phyloP scores from a whole-genome alignment of 2,329 filamentous ascomycete species.

The Fusarium circinatum region DNA sequence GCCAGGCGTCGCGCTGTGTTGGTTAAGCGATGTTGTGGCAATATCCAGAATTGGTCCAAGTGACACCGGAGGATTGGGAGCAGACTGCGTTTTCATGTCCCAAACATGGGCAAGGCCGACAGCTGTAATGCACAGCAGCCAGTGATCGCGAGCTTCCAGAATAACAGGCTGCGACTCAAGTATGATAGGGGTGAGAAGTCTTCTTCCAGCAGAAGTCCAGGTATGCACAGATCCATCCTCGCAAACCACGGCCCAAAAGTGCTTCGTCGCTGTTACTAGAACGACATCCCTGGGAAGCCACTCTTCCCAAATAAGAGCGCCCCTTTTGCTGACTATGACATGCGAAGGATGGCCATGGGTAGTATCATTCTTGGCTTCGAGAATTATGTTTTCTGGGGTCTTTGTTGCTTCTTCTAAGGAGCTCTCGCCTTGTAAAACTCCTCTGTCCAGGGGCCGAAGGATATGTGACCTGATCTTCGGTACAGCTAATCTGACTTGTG shows the following conservation, averaged over 20 bases:
- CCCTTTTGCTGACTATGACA: conserved; percentile 83
- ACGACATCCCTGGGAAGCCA: conserved; percentile 88
- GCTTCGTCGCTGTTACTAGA: conserved; percentile 88
- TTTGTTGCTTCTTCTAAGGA: conserved; percentile 70
- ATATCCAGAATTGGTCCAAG: conserved; percentile 89
- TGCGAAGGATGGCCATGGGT: conserved; percentile 84
- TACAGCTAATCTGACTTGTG: conserved; percentile 86
- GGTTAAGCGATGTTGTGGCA: conserved; percentile 80
- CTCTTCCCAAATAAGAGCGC: conserved; percentile 89
- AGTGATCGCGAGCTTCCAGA: conserved; percentile 87
- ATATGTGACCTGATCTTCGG: conserved; percentile 88
- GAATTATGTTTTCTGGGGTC: conserved; percentile 74
- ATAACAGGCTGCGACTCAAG: conserved; percentile 95
- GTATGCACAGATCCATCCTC: conserved; percentile 91
- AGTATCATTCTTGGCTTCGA: conserved; percentile 89
- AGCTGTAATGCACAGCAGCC: conserved; percentile 89
- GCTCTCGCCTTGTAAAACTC: conserved; percentile 63
- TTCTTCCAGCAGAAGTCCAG: conserved; percentile 91
- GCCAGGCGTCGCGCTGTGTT: conserved; percentile 77
- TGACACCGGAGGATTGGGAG: conserved; percentile 89
- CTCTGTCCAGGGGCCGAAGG: conserved; percentile 80
- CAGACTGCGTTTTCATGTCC: conserved; percentile 85
- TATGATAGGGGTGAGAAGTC: conserved; percentile 84
- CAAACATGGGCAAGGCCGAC: conserved; percentile 92
- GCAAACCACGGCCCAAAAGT: conserved; percentile 92